phyloP scores from a whole-genome alignment of 2,329 filamentous ascomycete species.

The Claviceps humidiphila region DNA sequence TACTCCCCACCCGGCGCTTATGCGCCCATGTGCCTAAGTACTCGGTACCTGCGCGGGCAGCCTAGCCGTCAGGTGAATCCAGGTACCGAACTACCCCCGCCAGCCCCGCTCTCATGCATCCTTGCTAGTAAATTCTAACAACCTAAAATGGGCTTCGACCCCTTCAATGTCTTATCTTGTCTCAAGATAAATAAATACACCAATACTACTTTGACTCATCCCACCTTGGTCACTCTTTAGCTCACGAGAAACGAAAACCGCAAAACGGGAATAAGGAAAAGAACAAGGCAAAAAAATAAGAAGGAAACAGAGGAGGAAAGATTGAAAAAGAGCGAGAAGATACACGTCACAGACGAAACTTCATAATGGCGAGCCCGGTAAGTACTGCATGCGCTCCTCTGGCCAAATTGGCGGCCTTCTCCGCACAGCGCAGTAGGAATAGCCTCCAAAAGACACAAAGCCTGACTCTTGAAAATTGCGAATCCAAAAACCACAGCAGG shows the following conservation, averaged over 20 bases:
- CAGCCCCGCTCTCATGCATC: too few species aligned
- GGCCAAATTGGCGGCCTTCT: too few species aligned
- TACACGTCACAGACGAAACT: not conserved
- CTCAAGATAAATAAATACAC: too few species aligned
- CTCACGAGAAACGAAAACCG: not conserved
- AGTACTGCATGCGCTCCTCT: conserved; percentile 4
- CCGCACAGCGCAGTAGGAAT: too few species aligned
- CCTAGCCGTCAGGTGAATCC: too few species aligned
- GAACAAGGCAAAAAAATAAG: not conserved
- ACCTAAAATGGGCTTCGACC: too few species aligned
- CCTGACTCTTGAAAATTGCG: not conserved
- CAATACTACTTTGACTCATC: not conserved
- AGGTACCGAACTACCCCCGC: too few species aligned
- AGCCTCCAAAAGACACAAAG: not conserved
- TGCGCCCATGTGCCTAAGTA: too few species aligned
- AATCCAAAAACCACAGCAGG: conserved; percentile 17
- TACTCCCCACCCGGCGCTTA: too few species aligned
- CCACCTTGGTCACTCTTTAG: not conserved
- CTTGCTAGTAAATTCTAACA: too few species aligned
- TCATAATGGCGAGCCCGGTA: conserved; percentile 18
- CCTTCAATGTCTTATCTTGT: not conserved
- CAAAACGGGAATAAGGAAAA: not conserved
- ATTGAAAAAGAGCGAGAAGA: not conserved
- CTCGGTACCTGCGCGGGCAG: too few species aligned
- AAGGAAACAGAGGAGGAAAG: not conserved